Base-by-base conservation (phyloP, 208 protist species). In the Leishmania mexicana region DNA sequence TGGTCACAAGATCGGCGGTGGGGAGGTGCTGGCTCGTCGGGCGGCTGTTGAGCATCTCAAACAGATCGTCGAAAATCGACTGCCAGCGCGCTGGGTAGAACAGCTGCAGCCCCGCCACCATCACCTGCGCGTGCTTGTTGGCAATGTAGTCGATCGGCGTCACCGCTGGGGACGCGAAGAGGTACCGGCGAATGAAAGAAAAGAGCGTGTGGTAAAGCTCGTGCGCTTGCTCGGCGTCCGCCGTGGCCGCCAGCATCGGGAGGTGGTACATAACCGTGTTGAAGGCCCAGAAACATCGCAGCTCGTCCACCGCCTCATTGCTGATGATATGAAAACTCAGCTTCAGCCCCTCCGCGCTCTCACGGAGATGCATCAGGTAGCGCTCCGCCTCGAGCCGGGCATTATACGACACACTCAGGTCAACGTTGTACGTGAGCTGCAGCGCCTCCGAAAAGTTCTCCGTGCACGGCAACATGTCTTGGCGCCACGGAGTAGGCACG, bases 71-170 rank as follows among this genome's bases (percentile, higher is more conserved):
- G 75, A 96, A 96, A 70, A 96, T 83, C 40, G 80, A 85, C 2
- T 74, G 24, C 91, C 94, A 97, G 42, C 88, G 88, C 17, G 78
- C 78, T 10, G 92, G 92, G 84, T 92, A 95, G 78, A 97, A 95
- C 47, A 79, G 64, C 76, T 94, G 90, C 58, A 95, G 71, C 1
- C 90, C 91, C 24, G 79, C 87, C 49, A 94, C 90, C 89, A 97
- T 93, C 81, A 94, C 78, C 81, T 97, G 94, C 5, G 94, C 94
- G 76, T 97, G 94, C 74, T 97, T 97, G 86, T 97, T 95, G 40
- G 94, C 67, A 13, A 97, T 62, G 65, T 90, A 95, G 70, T 97
- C 92, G 4, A 86, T 83, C 2, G 84, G 79, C 17, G 40, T 75
- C 54, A 73, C 64, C 15, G 78, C 79, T 10, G 71, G 64, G 42